phyloP scores from a whole-genome alignment of 148 eudicot genomes.

The Silene conica region DNA sequence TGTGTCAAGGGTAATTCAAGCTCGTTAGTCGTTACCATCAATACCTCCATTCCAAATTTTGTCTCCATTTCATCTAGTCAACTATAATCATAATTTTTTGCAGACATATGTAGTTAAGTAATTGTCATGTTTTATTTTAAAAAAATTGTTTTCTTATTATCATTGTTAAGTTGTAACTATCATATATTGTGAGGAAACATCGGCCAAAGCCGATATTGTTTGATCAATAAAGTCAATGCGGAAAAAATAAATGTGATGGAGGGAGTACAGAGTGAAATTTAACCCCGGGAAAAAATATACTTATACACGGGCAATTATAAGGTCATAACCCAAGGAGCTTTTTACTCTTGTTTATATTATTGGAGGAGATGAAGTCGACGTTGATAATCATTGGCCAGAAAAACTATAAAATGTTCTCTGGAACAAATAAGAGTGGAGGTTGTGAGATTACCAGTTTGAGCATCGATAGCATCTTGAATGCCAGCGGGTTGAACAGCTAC shows the following conservation, averaged over 20 bases:
- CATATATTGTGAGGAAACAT: too few relatives aligned
- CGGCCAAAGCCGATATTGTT: neutral
- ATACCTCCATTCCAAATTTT: neutral
- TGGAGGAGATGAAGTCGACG: neutral
- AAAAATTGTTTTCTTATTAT: too few relatives aligned
- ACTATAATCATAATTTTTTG: neutral
- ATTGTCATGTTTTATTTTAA: neutral
- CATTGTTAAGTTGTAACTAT: too few relatives aligned
- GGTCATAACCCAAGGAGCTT: neutral
- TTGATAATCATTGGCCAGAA: neutral
- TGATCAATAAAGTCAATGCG: neutral
- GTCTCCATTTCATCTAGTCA: neutral
- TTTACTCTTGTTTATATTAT: neutral
- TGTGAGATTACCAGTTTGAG: constrained; percentile 51
- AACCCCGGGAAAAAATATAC: neutral
- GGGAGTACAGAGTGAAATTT: neutral
- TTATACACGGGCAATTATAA: too few relatives aligned
- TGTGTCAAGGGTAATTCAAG: neutral
- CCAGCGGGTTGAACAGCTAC: constrained; percentile 69
- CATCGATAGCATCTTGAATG: constrained; percentile 82
- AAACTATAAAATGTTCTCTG: neutral
- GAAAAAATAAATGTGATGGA: neutral
- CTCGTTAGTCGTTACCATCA: neutral
- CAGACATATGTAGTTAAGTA: neutral
- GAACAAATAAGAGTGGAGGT: neutral